Percentiles rank a stretch among this genome's conserved stretches.
phyloP scores from a whole-genome alignment of 495 filamentous ascomycete species.

The Neurospora sp. region DNA sequence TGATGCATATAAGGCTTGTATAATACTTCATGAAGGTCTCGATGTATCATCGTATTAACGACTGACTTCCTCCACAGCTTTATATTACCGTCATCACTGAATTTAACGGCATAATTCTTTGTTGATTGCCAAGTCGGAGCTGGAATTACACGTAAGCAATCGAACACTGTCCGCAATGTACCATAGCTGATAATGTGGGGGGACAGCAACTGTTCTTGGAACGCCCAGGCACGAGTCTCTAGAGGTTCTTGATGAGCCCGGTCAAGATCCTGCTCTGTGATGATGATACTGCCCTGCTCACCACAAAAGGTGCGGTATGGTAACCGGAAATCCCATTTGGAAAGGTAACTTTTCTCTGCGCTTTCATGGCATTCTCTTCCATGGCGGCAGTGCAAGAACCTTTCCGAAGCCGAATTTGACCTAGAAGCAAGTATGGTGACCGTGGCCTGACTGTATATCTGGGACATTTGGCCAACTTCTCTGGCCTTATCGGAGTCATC shows the following conservation, averaged over 20 bases:
- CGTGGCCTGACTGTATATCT: neutral
- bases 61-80: neutral
- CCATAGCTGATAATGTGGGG: neutral
- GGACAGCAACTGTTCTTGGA: neutral
- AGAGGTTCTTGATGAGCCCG: rapidly evolving
- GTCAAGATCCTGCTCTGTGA: neutral
- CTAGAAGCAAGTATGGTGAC: neutral
- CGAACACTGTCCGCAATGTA: neutral
- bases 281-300: neutral
- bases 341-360: neutral
- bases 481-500: slow-evolving; percentile 11
- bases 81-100: neutral
- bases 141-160: neutral
- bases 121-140: too few relatives aligned
- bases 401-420: neutral
- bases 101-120: too few relatives aligned
- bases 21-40: neutral
- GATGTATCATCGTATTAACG: neutral
- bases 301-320: neutral
- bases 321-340: neutral
- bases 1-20: neutral
- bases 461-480: neutral
- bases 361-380: neutral
- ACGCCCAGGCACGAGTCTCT: neutral
- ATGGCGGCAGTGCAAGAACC: neutral